Evolutionary conservation across 2,329 filamentous ascomycete species (phyloP).

Genomic region (Coniochaeta sp.): DNA sequence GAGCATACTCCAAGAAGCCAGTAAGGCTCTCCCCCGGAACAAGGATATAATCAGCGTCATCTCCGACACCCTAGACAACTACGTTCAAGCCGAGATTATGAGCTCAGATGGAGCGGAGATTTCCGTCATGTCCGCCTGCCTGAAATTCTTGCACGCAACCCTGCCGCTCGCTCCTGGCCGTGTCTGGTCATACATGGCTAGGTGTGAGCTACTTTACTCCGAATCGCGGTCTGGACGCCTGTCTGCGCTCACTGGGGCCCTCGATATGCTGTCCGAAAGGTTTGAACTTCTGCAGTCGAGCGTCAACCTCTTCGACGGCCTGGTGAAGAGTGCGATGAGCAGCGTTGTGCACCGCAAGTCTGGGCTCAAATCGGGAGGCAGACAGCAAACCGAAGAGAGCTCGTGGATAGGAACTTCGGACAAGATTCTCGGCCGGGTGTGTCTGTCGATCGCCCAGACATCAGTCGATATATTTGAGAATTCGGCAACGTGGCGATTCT

Average conservation of each 20-base stretch:
- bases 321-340: conserved; percentile 68
- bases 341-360: conserved; percentile 62
- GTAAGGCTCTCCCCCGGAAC: conserved; percentile 46
- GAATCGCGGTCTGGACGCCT: conserved; percentile 72
- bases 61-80: conserved; percentile 75
- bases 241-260: conserved; percentile 68
- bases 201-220: conserved; percentile 71
- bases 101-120: conserved; percentile 59
- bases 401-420: conserved; percentile 69
- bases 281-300: conserved; percentile 73
- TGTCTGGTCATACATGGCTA: conserved; percentile 83
- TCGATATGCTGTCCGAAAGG: conserved; percentile 69
- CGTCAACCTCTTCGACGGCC: conserved; percentile 63
- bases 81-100: conserved; percentile 48
- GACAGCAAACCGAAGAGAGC: conserved; percentile 39
- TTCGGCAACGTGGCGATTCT: conserved; percentile 79
- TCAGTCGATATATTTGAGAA: conserved; percentile 81
- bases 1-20: conserved; percentile 50
- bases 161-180: conserved; percentile 70
- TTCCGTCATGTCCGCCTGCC: conserved; percentile 60
- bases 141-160: conserved; percentile 72
- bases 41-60: conserved; percentile 75
- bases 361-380: conserved; percentile 38
- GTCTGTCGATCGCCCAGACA: conserved; percentile 66
- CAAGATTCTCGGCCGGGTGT: conserved; percentile 64